Base-by-base conservation (phyloP, 2,329 filamentous ascomycete genomes). In the Fusarium decemcellulare region DNA sequence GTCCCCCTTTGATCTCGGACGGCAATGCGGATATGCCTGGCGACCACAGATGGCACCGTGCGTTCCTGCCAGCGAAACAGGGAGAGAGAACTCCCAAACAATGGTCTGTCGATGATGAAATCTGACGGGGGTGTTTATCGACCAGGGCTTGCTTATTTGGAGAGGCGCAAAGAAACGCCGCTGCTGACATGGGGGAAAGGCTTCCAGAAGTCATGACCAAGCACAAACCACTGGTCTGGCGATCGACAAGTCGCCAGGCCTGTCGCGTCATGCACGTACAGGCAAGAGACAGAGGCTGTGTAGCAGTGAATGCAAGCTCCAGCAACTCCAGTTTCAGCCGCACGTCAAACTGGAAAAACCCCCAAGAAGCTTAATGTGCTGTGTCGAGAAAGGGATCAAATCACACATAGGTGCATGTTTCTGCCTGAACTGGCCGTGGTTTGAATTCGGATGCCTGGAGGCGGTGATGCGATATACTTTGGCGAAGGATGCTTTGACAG, bases 271-370 rank as follows among this genome's bases (percentile, higher is more conserved):
- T 59, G 63, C 42, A 67, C 63, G 60, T 58, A 57, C 51, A 56
- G 51, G 59, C 51, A 58, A 30, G 40, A 16, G 36, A n/a, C 55
- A 62, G 60, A 63, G 63, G 60, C 62, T 72, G 59, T 72, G 72
- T 55, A 58, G 43, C 57, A 48, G 27, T 15, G 52, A 53, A 44
- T 53, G 61, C 59, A 59, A 42, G 51, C 37, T 48, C 54, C 46
- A 58, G 63, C 63, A 55, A 71, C 56, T 61, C 61, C 46, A 52
- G 61, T 63, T 70, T 74, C 72, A 74, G 72, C 72, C 72, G 68
- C 71, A 71, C 63, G 58, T 53, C 30, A 51, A 74, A 74, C 71
- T 74, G 67, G 71, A 74, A 72, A 72, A 74, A 65, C 64, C 59
- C 32, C 16, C 34, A 53, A 47, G 40, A 61, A 65, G 58, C 30